phyloP scores from a whole-genome alignment of 768 basidiomycete genomes.

The Kwoniella bestiolae region DNA sequence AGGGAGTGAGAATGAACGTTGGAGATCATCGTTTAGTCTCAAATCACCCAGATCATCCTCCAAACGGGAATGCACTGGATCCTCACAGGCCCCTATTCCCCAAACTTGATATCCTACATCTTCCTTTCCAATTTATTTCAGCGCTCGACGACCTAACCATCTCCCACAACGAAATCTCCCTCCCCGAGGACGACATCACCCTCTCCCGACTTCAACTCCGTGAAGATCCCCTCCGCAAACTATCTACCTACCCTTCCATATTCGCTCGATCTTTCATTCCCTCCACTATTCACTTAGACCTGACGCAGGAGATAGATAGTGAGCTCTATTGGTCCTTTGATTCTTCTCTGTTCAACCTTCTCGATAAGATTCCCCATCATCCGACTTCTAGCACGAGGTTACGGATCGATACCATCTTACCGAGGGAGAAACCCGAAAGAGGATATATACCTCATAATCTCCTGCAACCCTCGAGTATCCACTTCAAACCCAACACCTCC shows the following conservation, averaged over 20 bases:
- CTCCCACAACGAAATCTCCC: not conserved
- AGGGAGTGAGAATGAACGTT: not conserved
- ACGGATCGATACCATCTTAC: not conserved
- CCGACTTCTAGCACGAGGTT: not conserved
- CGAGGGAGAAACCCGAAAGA: not conserved
- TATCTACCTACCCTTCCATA: not conserved
- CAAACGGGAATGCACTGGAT: too few relatives aligned
- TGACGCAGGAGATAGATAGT: not conserved
- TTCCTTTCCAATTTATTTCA: conserved; percentile 2
- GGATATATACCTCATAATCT: conserved; percentile 21
- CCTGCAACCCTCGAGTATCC: not conserved
- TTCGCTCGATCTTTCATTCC: not conserved
- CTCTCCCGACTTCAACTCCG: not conserved
- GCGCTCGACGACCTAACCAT: not conserved
- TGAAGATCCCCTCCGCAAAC: not conserved
- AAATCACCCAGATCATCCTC: not conserved
- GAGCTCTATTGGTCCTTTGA: conserved; percentile 7
- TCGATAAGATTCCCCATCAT: not conserved
- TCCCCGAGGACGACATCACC: too few relatives aligned
- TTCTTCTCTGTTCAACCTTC: not conserved
- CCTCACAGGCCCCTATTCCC: conserved; percentile 4
- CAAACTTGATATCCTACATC: not conserved
- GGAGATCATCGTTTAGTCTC: not conserved
- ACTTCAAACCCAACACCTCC: not conserved
- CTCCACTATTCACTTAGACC: not conserved